These are phyloP conservation scores for Hypoxylon sp. DNA, from an alignment of 2,329 filamentous ascomycete species.

Conservation along the genomic window DNA sequence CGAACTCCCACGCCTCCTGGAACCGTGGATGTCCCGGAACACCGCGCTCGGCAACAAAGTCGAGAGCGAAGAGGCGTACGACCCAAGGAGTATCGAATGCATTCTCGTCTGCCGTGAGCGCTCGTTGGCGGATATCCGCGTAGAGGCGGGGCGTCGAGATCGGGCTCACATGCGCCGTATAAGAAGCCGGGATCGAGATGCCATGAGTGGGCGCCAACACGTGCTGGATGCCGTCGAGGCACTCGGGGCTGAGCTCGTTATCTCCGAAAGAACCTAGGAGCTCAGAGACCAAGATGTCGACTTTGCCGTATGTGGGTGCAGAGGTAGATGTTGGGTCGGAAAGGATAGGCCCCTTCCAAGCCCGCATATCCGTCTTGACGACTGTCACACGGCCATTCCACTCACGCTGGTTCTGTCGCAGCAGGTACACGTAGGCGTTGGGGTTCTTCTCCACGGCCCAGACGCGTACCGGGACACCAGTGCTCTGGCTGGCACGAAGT, in stretches of 20 bases:
- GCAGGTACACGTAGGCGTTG: conserved; percentile 93
- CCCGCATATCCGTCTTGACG: conserved; percentile 96
- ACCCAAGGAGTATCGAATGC: conserved; percentile 96
- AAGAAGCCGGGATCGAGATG: conserved; percentile 93
- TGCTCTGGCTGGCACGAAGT: conserved; percentile 81
- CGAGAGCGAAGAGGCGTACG: conserved; percentile 89
- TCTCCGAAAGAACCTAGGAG: conserved; percentile 95
- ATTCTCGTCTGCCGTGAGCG: conserved; percentile 70
- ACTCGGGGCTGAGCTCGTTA: conserved; percentile 97
- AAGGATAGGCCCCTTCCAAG: conserved; percentile 86
- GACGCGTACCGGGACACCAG: conserved; percentile 83
- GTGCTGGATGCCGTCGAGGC: conserved; percentile 93
- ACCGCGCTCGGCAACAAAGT: conserved; percentile 79
- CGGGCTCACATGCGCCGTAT: conserved; percentile 94
- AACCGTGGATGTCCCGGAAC: conserved; percentile 74
- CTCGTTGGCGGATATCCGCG: conserved; percentile 80
- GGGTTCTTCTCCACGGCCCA: conserved; percentile 99
- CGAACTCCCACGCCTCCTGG: conserved; percentile 85
- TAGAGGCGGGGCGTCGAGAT: conserved; percentile 89
- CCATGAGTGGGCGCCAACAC: conserved; percentile 84
- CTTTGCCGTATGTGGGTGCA: conserved; percentile 70
- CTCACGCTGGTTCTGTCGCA: conserved; percentile 85
- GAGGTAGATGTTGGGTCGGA: conserved; percentile 59
- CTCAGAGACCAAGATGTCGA: conserved; percentile 96
- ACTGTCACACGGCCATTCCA: conserved; percentile 88